Conservation (phyloP, 345 rosid genomes). For the Cardamine resedifolia region DNA sequence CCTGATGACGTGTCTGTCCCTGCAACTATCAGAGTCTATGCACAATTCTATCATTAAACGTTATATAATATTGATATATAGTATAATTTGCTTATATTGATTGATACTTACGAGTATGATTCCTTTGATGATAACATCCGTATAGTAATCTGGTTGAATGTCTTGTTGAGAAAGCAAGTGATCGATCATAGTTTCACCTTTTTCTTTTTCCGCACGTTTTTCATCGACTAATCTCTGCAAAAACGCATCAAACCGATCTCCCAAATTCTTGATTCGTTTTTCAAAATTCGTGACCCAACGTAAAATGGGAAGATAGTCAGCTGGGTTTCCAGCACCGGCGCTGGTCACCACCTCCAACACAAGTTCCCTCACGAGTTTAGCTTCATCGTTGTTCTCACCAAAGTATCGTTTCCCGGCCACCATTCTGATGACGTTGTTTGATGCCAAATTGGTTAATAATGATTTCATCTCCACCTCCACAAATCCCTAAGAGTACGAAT, state of each 20-base stretch:
- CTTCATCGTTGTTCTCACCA: slow-evolving; percentile 46
- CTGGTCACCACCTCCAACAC: slow-evolving; percentile 30
- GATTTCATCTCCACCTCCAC: slow-evolving; percentile 44
- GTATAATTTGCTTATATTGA: neutral
- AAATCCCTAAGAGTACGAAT: slow-evolving; percentile 5
- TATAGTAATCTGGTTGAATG: slow-evolving; percentile 45
- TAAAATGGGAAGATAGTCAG: slow-evolving; percentile 45
- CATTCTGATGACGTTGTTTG: slow-evolving; percentile 46
- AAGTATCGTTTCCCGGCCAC: slow-evolving; percentile 45
- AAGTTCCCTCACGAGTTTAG: slow-evolving; percentile 40
- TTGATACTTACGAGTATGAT: slow-evolving; percentile 30
- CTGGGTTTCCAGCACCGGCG: slow-evolving; percentile 40
- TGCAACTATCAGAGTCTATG: slow-evolving; percentile 41
- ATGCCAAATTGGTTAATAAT: slow-evolving; percentile 37
- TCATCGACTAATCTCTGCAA: slow-evolving; percentile 51
- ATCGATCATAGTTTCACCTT: slow-evolving; percentile 45
- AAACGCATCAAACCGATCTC: slow-evolving; percentile 38
- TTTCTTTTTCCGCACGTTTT: slow-evolving; percentile 26
- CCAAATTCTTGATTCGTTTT: slow-evolving; percentile 34
- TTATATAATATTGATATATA: neutral
- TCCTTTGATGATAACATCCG: slow-evolving; percentile 55
- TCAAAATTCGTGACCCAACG: slow-evolving; percentile 42
- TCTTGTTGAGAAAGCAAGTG: slow-evolving; percentile 51
- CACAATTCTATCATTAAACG: neutral
- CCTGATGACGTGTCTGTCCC: slow-evolving; percentile 53